A percentile compares a stretch with the other conserved stretches of the same genome.
phyloP scores from a whole-genome alignment of 495 filamentous ascomycete species.

The Talaromyces borbonicus region DNA sequence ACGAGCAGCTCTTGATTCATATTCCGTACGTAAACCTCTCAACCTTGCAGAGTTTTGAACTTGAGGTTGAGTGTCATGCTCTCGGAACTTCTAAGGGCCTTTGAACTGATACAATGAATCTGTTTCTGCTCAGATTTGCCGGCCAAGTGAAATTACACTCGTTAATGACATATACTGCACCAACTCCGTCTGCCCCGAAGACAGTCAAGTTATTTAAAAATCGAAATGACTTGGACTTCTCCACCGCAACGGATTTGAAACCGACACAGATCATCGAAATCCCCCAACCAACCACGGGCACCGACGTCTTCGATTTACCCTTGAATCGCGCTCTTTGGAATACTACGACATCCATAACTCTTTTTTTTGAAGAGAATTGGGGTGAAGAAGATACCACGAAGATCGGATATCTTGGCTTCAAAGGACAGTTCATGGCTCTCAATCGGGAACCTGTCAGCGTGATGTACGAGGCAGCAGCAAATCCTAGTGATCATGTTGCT shows the following conservation, averaged over 20 bases:
- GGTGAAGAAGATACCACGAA: constrained; percentile 67
- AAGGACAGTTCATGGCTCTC: constrained; percentile 81
- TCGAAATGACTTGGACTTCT: constrained; percentile 78
- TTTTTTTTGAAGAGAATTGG: constrained; percentile 71
- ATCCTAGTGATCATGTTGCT: constrained; percentile 70
- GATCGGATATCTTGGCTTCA: constrained; percentile 80
- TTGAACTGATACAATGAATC: constrained; percentile 2
- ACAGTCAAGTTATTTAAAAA: constrained; percentile 82
- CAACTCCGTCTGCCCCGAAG: constrained; percentile 59
- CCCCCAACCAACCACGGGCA: constrained; percentile 50
- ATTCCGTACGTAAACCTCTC: constrained; percentile 59
- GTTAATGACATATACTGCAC: constrained; percentile 70
- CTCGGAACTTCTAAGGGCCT: too few species aligned
- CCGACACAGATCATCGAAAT: constrained; percentile 74
- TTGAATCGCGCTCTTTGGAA: constrained; percentile 85
- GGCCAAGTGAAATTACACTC: constrained; percentile 88
- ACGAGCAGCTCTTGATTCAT: constrained; percentile 88
- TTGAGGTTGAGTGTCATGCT: too few species aligned
- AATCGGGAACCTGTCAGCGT: constrained; percentile 76
- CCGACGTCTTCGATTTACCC: constrained; percentile 73
- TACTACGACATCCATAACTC: constrained; percentile 58
- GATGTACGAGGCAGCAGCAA: constrained; percentile 87
- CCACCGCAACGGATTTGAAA: constrained; percentile 51
- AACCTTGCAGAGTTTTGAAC: constrained; percentile 2
- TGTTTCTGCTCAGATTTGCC: constrained; percentile 65